Base-by-base conservation (phyloP, 2,329 filamentous ascomycete genomes). In the Pestalotiopsis sp. region DNA sequence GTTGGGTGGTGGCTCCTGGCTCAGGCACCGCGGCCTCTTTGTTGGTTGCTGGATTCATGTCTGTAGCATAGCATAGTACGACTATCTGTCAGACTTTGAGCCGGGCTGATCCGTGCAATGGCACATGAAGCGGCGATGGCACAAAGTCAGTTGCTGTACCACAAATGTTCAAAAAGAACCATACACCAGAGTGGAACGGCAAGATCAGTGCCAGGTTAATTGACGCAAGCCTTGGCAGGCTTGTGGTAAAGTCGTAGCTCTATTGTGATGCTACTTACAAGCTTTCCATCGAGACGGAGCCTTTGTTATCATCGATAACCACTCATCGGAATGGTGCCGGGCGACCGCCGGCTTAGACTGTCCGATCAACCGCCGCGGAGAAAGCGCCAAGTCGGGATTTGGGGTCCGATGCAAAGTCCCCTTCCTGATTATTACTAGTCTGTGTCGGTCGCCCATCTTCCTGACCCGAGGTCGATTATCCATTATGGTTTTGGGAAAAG, bases 1-100 rank as follows among this genome's bases (percentile, higher is more conserved):
- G 68, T 66, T 72, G 61, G 5, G 72, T 71, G 20, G 71, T 75
- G 11, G 69, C 31, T n/a, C 20, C n/a, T 39, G 38, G 13, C 31
- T 65, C 62, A 11, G 25, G n/a, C 41, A 39, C 4, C 20, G 38
- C 12, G 23, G 3, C 1, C 36, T 52, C 23, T 9, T 12, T 23
- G 20, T 25, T 25, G 41, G 62, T 52, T 4, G 6, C 27, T 4
- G 13, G 17, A 38, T 4, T 39, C 62, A 65, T 65, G 39, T 39
- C 38, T 17, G 11, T 39, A 23, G 17, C 57, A 2, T n/a, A 27
- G 45, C 17, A n/a, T 52, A 0, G 45, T 9, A 0, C 14, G 5
- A 4, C 57, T 3, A 20, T 59, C 11, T 27, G 14, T 27, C 7
- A 36, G 23, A 25, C 3, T 23, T 23, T 23, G 23, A 23, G 23